phyloP scores from a whole-genome alignment of 1,284 basidiomycete species.

The Irpex lacteus region DNA sequence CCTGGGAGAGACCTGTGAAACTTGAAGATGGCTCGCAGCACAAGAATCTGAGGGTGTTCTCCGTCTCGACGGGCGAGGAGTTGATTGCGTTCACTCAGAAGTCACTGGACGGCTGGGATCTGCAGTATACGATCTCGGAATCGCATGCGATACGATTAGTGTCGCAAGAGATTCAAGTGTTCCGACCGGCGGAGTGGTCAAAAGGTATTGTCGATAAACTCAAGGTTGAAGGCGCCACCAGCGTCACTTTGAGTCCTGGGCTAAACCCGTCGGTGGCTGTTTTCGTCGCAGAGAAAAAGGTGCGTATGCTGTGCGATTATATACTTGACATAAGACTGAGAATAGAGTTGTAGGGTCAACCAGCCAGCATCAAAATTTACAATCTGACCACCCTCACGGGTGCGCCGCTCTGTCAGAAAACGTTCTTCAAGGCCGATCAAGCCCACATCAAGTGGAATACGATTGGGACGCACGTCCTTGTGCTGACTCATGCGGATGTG shows the following conservation, averaged over 20 bases:
- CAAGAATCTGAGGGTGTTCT: slow-evolving; percentile 88
- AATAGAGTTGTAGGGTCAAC: slow-evolving; percentile 65
- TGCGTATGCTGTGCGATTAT: slow-evolving; percentile 25
- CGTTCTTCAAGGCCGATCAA: slow-evolving; percentile 96
- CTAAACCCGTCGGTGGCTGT: slow-evolving; percentile 83
- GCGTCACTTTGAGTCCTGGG: slow-evolving; percentile 77
- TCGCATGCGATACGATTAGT: slow-evolving; percentile 85
- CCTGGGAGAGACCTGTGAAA: slow-evolving; percentile 90
- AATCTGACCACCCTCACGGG: slow-evolving; percentile 63
- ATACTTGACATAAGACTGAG: neutral
- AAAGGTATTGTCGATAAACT: slow-evolving; percentile 82
- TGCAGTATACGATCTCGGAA: slow-evolving; percentile 92
- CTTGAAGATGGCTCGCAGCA: slow-evolving; percentile 81
- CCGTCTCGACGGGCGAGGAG: slow-evolving; percentile 77
- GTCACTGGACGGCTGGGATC: slow-evolving; percentile 79
- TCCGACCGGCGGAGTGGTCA: slow-evolving; percentile 74
- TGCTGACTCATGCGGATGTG: slow-evolving; percentile 94
- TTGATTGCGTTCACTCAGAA: slow-evolving; percentile 84
- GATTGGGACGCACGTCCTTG: slow-evolving; percentile 82
- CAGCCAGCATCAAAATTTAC: slow-evolving; percentile 87
- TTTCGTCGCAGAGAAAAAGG: slow-evolving; percentile 94
- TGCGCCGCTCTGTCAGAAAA: slow-evolving; percentile 76
- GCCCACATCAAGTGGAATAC: slow-evolving; percentile 96
- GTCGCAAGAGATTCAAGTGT: slow-evolving; percentile 86
- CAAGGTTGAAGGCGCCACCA: slow-evolving; percentile 78